Evolutionary conservation across 805 yeast species (phyloP), one percentile per base, ranked within the genome.

Genomic region (Peterozyma toletana): DNA sequence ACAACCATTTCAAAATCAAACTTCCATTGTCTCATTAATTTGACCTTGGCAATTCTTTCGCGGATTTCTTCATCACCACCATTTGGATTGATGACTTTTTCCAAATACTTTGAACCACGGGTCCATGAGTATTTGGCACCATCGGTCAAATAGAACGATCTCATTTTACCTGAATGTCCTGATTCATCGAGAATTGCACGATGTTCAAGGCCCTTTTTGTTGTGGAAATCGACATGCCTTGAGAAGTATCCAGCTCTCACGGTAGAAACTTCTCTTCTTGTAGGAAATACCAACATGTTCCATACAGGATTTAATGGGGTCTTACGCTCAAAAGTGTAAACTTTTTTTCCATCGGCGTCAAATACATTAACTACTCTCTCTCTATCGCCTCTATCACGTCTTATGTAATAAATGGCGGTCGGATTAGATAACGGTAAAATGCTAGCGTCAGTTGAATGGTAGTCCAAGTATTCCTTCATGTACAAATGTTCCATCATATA

Each of bases 71-170:
- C 81, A 44, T 61, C 69, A n/a, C 71, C 71, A 11, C 80, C 82
- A 33, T 72, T 71, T 5, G 79, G 80, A 53, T 78, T 79, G 35
- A 66, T 56, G 38, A 78, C 66, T 40, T 67, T 66, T 53, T 78
- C 83, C 43, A 80, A 63, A 50, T 53, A 71, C 48, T 74, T 69
- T 6, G 81, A 58, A 16, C 75, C 70, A 38, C 75, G 63, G 3
- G 75, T 64, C 86, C 86, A 80, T 14, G 66, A 71, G 54, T 75
- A 77, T 48, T 73, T 68, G 42, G 67, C 62, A 2, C 84, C 85
- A 51, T 76, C 80, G 38, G 56, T 58, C 27, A 77, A 59, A 48
- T 71, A 70, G 55, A 78, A 80, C 29, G 70, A 66, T 47, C 76
- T 67, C 44, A 61, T 56, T 36, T 66, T 59, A 29, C 77, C 78